phyloP scores from a whole-genome alignment of 306 rosid genomes.

The Quercus variabilis region DNA sequence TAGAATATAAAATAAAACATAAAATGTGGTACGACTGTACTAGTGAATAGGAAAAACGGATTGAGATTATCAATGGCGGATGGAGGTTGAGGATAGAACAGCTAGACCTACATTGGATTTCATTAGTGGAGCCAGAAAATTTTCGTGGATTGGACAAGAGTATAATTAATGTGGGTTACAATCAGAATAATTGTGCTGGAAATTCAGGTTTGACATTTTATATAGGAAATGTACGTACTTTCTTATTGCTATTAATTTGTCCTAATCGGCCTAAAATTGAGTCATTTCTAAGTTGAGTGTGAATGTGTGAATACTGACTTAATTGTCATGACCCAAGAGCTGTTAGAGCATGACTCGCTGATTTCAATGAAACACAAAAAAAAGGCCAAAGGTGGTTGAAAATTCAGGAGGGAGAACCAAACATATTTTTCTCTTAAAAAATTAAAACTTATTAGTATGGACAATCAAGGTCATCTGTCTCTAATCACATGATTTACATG shows the following conservation, averaged over 20 bases:
- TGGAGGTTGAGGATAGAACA: too few relatives aligned
- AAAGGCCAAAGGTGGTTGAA: not conserved
- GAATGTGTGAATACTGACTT: too few relatives aligned
- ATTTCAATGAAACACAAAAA: not conserved
- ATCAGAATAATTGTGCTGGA: not conserved
- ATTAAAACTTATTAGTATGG: too few relatives aligned
- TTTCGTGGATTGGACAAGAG: too few relatives aligned
- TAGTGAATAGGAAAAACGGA: too few relatives aligned
- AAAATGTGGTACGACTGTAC: too few relatives aligned
- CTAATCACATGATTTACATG: too few relatives aligned
- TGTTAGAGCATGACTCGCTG: not conserved
- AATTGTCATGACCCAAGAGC: not conserved
- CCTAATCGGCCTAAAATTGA: not conserved
- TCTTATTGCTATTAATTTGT: not conserved
- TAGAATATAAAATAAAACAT: accelerated
- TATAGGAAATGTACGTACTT: not conserved
- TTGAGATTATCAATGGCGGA: too few relatives aligned
- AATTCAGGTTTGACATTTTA: not conserved
- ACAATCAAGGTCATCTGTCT: too few relatives aligned
- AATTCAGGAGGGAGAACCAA: not conserved
- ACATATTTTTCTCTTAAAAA: not conserved
- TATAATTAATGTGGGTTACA: not conserved
- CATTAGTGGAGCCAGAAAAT: too few relatives aligned
- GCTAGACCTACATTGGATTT: too few relatives aligned
- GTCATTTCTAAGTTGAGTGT: not conserved